These are phyloP conservation scores for Pelargonium australe DNA, from an alignment of 441 rosid species.

Conservation along the genomic window DNA sequence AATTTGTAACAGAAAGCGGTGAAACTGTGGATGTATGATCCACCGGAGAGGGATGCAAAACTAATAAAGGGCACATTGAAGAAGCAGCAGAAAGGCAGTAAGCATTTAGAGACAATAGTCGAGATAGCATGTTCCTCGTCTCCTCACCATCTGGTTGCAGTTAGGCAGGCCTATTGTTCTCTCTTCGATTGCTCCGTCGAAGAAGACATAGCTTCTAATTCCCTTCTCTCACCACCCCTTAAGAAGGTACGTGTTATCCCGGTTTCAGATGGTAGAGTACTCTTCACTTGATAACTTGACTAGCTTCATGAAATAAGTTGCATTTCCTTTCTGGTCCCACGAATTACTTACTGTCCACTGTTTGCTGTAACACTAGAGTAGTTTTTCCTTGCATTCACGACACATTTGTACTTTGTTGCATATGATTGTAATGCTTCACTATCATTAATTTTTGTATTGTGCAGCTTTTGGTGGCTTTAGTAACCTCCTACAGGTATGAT, in stretches of 20 bases:
- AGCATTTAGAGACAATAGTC: constrained; percentile 47
- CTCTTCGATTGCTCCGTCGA: constrained; percentile 60
- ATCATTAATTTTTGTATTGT: constrained; percentile 3
- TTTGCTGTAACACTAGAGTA: neutral
- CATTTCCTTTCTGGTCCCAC: too few relatives aligned
- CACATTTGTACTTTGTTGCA: neutral
- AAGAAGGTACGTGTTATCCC: constrained; percentile 43
- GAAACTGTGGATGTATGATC: constrained; percentile 60
- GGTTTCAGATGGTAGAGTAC: neutral
- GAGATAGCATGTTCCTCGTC: constrained; percentile 75
- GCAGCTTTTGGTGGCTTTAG: constrained; percentile 65
- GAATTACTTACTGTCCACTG: too few relatives aligned
- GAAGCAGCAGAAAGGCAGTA: constrained; percentile 28
- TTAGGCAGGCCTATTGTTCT: constrained; percentile 69
- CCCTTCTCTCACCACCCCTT: constrained; percentile 34
- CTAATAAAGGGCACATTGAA: constrained; percentile 50
- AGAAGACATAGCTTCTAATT: constrained; percentile 49
- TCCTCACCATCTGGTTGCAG: constrained; percentile 60
- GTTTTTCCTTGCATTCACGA: neutral
- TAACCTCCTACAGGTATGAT: constrained; percentile 68
- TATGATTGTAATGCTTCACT: neutral
- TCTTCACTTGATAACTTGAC: neutral
- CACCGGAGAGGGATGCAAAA: constrained; percentile 80
- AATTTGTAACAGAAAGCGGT: constrained; percentile 60
- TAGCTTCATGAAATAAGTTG: neutral